Conservation (phyloP, 2,329 filamentous ascomycete species). For the Alternaria sp. region DNA sequence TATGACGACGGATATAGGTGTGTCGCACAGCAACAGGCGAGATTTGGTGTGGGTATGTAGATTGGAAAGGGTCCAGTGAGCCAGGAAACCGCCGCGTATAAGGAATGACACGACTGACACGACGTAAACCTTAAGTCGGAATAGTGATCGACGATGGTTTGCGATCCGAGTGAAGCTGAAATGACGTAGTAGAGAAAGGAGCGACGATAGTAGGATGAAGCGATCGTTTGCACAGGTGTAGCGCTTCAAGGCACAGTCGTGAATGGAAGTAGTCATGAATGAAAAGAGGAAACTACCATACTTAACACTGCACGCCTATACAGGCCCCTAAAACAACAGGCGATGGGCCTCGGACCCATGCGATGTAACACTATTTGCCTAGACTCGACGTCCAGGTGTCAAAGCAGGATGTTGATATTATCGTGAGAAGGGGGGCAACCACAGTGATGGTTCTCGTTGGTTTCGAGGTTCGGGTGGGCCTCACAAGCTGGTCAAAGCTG, state of each 20-base stretch:
- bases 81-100: slow-evolving; percentile 11
- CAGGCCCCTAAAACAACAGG: slow-evolving; percentile 10
- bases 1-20: slow-evolving; percentile 6
- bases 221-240: slow-evolving; percentile 16
- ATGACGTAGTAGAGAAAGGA: slow-evolving; percentile 14
- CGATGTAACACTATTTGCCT: slow-evolving; percentile 23
- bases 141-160: slow-evolving; percentile 4
- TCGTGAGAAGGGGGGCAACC: slow-evolving; percentile 19
- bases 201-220: slow-evolving; percentile 15
- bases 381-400: slow-evolving; percentile 15
- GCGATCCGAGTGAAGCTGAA: neutral
- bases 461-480: slow-evolving; percentile 25
- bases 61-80: slow-evolving; percentile 7
- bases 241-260: slow-evolving; percentile 32
- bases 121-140: slow-evolving; percentile 2
- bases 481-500: neutral
- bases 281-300: slow-evolving; percentile 16
- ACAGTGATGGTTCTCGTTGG: slow-evolving; percentile 23
- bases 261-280: slow-evolving; percentile 9
- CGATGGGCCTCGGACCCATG: slow-evolving; percentile 5
- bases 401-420: slow-evolving; percentile 18
- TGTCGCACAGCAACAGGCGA: slow-evolving; percentile 28
- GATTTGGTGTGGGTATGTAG: slow-evolving; percentile 26
- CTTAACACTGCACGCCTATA: slow-evolving; percentile 13
- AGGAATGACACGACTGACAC: neutral